These are phyloP conservation scores for Arthromyces matolae DNA, from an alignment of 768 basidiomycete species.

Conservation along the genomic window DNA sequence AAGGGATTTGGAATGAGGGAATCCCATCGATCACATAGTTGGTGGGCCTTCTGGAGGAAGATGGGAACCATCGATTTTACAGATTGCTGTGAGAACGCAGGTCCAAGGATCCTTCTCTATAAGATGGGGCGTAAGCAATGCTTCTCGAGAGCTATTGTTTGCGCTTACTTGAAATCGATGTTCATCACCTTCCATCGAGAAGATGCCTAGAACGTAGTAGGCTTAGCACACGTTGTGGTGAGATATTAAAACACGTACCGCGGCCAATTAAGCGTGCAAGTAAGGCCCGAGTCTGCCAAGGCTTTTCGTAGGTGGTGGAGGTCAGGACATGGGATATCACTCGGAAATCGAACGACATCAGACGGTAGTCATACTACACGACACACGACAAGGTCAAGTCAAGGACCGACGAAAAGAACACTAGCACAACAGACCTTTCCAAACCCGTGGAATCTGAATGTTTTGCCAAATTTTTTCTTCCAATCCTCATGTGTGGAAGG, in stretches of 20 bases:
- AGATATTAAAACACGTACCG: constrained; percentile 28
- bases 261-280: constrained; percentile 46
- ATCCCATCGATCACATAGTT: constrained; percentile 44
- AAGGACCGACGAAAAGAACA: neutral
- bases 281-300: constrained; percentile 50
- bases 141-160: neutral
- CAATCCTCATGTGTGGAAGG: constrained; percentile 39
- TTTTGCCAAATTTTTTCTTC: constrained; percentile 43
- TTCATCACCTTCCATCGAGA: constrained; percentile 49
- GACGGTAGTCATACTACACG: constrained; percentile 47
- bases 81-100: constrained; percentile 46
- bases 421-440: constrained; percentile 35
- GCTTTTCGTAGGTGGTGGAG: constrained; percentile 49
- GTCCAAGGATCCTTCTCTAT: constrained; percentile 44
- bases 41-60: constrained; percentile 49
- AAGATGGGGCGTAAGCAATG: neutral
- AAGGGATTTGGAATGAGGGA: constrained; percentile 21
- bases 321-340: constrained; percentile 46
- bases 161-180: constrained; percentile 38
- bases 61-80: constrained; percentile 43
- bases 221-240: neutral
- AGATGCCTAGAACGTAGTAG: constrained; percentile 34
- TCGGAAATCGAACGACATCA: constrained; percentile 50
- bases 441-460: constrained; percentile 53
- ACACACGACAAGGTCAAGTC: neutral